Base-by-base conservation (phyloP, 805 yeast genomes). In the Cyberlindnera mississippiensis region DNA sequence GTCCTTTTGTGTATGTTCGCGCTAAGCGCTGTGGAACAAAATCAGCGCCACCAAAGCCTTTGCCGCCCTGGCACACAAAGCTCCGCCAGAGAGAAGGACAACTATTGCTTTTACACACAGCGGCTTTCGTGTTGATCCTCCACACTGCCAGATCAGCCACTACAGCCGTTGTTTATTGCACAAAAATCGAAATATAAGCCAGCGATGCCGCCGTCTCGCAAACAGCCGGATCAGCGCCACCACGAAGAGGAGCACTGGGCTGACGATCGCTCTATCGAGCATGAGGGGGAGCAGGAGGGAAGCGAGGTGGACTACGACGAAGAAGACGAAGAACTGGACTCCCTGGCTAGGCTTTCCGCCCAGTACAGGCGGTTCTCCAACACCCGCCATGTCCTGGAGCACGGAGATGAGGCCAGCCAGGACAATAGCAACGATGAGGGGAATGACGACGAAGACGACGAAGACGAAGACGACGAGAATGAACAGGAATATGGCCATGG, bases 321-420 rank as follows among this genome's bases (percentile, higher is more conserved):
- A 4, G 59, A 53, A 11, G 63, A 59, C 8, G 62, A 61, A 9
- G 66, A 56, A 5, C 56, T 50, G 7, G 44, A 53, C 1, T 58
- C 69, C 3, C 49, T 75, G 19, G 52, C 52, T 4, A 54, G 76
- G 33, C 52, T 74, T 34, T 62, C 75, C 8, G 70, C 66, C 13
- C 71, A 69, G 30, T 63, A 64, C 40, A 53, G 67, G 43, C 48
- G 66, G 13, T 58, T 52, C 42, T 62, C 68, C 2, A 60, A 57
- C 37, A 51, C 57, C 33, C 42, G 46, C 22, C 42, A 41, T 19
- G 33, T 40, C 28, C 33, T 40, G 38, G 50, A 44, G 4, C 20
- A 27, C 4, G 36, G 33, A 10, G 26, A 29, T 4, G 48, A 38
- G 4, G 59, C 50, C 3, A 62, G 56, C 10, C 59, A 52, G 6